Percentiles rank a stretch among this genome's conserved stretches.
These are phyloP conservation scores for Breviolum minutum DNA, from an alignment of 73 alveolate genomes.

Conservation along the genomic window DNA sequence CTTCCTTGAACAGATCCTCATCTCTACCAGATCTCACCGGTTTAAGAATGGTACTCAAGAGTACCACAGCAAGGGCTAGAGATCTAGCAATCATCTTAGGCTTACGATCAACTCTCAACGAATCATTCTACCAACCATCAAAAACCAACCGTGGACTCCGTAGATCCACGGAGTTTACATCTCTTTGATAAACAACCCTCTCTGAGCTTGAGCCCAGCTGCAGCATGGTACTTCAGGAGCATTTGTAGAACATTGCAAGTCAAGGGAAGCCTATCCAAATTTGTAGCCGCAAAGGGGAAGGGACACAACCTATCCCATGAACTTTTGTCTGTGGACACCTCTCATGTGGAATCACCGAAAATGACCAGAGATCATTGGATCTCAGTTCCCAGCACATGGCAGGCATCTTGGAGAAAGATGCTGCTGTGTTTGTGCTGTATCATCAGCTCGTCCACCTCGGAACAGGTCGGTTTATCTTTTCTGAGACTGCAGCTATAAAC, in stretches of 20 bases:
- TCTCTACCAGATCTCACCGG: no score
- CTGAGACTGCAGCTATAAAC: neutral
- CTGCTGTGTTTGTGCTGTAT: slow-evolving; percentile 57
- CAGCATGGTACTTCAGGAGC: no score
- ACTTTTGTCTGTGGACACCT: neutral
- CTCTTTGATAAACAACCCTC: neutral
- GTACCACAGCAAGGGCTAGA: no score
- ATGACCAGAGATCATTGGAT: no score
- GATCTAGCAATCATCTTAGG: no score
- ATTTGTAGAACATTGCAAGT: neutral
- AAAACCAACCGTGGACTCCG: no score
- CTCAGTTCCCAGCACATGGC: slow-evolving; percentile 51
- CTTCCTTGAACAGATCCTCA: no score
- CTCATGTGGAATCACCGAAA: no score
- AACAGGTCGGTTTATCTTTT: neutral
- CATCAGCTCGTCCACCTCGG: slow-evolving; percentile 47
- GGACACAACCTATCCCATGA: neutral
- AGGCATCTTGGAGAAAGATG: slow-evolving; percentile 70
- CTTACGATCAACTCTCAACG: no score
- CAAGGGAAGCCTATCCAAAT: neutral
- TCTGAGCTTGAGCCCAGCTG: no score
- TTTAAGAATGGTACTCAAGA: no score
- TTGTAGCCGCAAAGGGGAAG: neutral
- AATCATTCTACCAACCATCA: no score
- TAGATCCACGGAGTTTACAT: neutral